Base-by-base conservation (phyloP, 148 eudicot species). In the Bassia scoparia region DNA sequence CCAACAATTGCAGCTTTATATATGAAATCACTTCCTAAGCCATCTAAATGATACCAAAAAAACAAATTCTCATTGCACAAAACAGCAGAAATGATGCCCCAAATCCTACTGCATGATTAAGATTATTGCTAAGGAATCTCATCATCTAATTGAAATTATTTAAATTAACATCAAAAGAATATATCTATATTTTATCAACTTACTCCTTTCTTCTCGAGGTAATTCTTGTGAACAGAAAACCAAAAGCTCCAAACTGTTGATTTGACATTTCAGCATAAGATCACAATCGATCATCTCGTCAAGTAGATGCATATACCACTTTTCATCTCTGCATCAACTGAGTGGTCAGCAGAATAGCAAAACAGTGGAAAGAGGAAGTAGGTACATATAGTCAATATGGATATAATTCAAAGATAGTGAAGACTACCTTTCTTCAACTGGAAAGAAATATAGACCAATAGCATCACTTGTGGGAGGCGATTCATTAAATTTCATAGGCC, bases 381-480 rank as follows among this genome's bases (percentile, higher is more conserved):
- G 15, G n/a, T n/a, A n/a, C n/a, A n/a, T n/a, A n/a, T n/a, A n/a
- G n/a, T n/a, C n/a, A n/a, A n/a, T n/a, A n/a, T n/a, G n/a, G n/a
- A 48, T 1, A 67, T 11, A 35, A 3, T 3, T 61, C 55, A 61
- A 53, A 60, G 11, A 34, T 35, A 56, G 26, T 41, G 38, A 46
- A 60, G 33, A 48, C 60, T 64, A 83, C 85, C 82, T 73, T 64
- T 83, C 80, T 48, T 44, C 59, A 16, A 58, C 78, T 2, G 82
- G 85, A 37, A 83, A 79, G 53, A 83, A 69, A 69, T 76, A 83
- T 44, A 83, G 76, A 64, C 82, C 82, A 69, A 79, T 76, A 31
- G 23, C 21, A 49, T 74, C 80, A 31, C 74, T 71, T 1, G 78
- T 76, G 17, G 80, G 85, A 46, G 80, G 83, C 7, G 65, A 68